Evolutionary conservation across 23 red algal species (phyloP).

Genomic region (Cyanidiococcus yangmingshanensis): DNA sequence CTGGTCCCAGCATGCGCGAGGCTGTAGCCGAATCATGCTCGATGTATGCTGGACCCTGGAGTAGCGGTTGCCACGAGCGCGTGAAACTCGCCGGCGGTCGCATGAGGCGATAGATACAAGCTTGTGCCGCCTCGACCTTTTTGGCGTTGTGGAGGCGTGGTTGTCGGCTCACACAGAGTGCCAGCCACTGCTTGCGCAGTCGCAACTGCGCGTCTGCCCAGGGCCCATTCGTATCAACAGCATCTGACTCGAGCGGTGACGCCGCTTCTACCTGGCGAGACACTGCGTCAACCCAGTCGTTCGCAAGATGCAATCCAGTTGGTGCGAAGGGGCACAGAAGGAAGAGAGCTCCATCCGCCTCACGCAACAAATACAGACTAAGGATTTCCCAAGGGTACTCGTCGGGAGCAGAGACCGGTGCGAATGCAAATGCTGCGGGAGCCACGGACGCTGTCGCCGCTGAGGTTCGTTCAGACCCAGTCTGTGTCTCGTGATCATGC

Average conservation of each 20-base stretch:
- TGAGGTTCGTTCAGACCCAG: neutral
- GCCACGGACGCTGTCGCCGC: neutral
- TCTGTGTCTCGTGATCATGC: too few species aligned
- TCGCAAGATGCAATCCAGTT: neutral
- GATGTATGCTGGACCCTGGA: neutral
- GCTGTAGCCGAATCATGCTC: neutral
- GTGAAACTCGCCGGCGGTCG: neutral
- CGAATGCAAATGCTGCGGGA: neutral
- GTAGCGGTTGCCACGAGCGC: neutral
- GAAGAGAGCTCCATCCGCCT: constrained; percentile 4
- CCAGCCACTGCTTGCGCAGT: neutral
- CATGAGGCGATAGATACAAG: neutral
- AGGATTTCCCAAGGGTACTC: neutral
- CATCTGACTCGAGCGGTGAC: neutral
- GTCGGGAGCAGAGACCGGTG: neutral
- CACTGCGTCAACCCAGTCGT: neutral
- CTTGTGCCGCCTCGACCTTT: neutral
- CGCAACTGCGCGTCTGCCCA: neutral
- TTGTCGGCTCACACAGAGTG: neutral
- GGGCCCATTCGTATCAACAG: neutral
- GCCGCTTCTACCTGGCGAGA: neutral
- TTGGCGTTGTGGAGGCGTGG: neutral
- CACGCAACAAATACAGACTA: constrained; percentile 18
- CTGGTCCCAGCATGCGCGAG: neutral
- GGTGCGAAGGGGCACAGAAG: neutral